Base-by-base conservation (phyloP, 257 asterid genomes). In the Forsythia suspensa region DNA sequence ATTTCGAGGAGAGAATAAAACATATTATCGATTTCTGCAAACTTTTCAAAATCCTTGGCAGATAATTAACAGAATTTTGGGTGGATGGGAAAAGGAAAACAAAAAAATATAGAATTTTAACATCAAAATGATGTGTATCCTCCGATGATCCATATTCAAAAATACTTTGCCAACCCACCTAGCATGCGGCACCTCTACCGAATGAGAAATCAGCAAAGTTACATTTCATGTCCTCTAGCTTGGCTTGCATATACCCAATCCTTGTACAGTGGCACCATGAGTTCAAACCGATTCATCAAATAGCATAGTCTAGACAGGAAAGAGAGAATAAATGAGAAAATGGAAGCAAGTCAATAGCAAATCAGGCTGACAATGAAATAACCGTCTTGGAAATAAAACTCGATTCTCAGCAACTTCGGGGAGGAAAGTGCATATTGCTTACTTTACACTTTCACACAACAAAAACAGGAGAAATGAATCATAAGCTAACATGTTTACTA, bases 221-320 rank as follows among this genome's bases (percentile, higher is more conserved):
- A 16, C 73, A 48, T n/a, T 67, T 24, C 73, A 38, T 46, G 29
- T 69, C 81, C 52, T 73, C 71, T 3, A 51, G 34, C 34, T 29
- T 29, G 34, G 34, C 34, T 29, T 29, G 34, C 63, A 63, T 69
- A 8, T 59, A 8, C 40, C 83, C 74, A 20, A 12, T 39, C 59
- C 59, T 77, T 34, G 37, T 46, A 3, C 74, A 37, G 18, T 11
- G 16, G 76, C 73, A 3, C 63, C 34, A 29, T 29, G 34, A 29
- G 1, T 67, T 48, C 82, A 85, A 36, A 63, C 72, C 44, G 73
- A 67, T 74, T 91, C 88, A 4, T 82, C 84, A 57, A 91, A 91
- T 71, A 67, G 69, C 94, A 89, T 84, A 84, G 85, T 6, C 96
- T 89, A 57, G 13, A 29, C 63, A 15, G 24, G 6, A 61, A 24